These are phyloP conservation scores for Plasmodium coatneyi DNA, from an alignment of 169 alveolate genomes.

Conservation along the genomic window DNA sequence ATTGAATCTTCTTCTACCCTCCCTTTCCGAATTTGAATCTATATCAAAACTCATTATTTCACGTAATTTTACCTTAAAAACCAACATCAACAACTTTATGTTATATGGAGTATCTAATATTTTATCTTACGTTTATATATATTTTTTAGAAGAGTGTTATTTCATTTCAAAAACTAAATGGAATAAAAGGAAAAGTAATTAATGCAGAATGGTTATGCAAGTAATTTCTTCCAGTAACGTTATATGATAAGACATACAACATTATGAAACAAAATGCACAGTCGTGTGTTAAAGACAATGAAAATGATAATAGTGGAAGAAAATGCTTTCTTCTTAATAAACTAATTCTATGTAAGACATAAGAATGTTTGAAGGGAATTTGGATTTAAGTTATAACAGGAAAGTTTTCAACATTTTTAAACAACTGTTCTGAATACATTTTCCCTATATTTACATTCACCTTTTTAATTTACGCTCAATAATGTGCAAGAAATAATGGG, in stretches of 20 bases:
- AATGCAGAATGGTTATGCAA: neutral
- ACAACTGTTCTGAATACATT: neutral
- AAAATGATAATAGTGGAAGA: neutral
- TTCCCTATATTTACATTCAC: neutral
- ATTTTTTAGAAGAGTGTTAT: neutral
- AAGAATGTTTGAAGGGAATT: neutral
- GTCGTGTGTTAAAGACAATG: neutral
- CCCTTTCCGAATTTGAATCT: neutral
- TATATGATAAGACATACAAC: neutral
- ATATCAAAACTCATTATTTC: neutral
- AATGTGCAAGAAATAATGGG: neutral
- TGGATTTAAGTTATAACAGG: slow-evolving; percentile 5
- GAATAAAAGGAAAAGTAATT: neutral
- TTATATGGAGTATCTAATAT: neutral
- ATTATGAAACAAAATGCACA: neutral
- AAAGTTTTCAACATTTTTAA: neutral
- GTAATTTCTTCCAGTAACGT: slow-evolving; percentile 1
- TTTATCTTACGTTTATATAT: neutral
- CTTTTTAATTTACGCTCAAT: neutral
- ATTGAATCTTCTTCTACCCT: neutral
- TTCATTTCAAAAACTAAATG: neutral
- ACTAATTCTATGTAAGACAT: neutral
- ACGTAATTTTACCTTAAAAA: neutral
- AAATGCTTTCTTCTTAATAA: neutral
- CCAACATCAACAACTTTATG: neutral